Base-by-base conservation (phyloP, 768 basidiomycete genomes). In the Agaricus blazei region DNA sequence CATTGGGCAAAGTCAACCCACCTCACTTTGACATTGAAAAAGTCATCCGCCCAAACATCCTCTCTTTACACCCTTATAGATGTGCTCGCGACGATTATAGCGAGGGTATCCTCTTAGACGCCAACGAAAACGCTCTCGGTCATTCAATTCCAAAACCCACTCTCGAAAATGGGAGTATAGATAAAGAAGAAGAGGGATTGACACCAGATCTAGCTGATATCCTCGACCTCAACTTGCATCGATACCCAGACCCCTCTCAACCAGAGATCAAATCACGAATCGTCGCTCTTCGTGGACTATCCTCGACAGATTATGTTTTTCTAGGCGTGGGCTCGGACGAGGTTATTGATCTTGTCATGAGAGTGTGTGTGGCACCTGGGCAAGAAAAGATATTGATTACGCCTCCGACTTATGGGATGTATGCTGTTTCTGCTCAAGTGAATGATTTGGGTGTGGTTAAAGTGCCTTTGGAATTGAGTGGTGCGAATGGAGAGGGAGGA, bases 341-440 rank as follows among this genome's bases (percentile, higher is more conserved):
- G 64, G 87, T 94, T 41, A 94, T 98, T 61, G 97, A 99, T 66
- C 74, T 98, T 52, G 75, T 98, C 47, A 94, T 96, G 74, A 83
- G 97, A 15, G 84, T 98, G 31, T 87, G 90, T 59, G 94, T 95
- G 61, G 72, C 71, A 1, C 97, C 97, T 0, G 81, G 69, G 1
- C 77, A 71, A 52, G 96, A 98, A 62, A 89, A 86, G 66, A 88
- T 97, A 34, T 69, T 98, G 65, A 87, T 82, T 36, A 92, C 90
- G 1, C 96, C 96, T 1, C 97, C 97, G 4, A 98, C 97, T 11
- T 98, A 98, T 67, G 97, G 96, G 15, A 99, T 98, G 96, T 98
- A 98, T 71, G 68, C 79, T 11, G 96, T 98, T 1, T 93, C 88
- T 57, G 97, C 96, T 9, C 89, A 97, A 64, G 86, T 98, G 45